These are phyloP conservation scores for Talaromyces proteolyticus DNA, from an alignment of 495 filamentous ascomycete genomes.

Conservation along the genomic window DNA sequence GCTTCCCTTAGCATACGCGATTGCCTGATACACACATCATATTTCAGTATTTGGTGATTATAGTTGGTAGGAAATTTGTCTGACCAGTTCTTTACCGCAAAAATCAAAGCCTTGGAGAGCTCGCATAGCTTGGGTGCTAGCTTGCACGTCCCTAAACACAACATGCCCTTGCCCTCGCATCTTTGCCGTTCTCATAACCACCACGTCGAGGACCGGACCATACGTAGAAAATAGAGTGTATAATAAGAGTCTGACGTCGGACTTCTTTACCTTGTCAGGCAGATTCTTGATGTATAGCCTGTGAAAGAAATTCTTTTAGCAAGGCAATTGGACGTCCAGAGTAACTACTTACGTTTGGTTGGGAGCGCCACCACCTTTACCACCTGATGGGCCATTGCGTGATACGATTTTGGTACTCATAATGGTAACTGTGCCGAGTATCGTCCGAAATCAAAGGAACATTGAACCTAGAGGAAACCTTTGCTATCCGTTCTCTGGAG, in stretches of 20 bases:
- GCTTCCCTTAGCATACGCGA: slow-evolving; percentile 80
- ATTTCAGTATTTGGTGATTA: background rate
- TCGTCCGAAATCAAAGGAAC: too few relatives aligned
- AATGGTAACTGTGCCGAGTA: background rate
- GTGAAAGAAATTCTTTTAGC: slow-evolving; percentile 14
- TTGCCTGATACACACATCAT: slow-evolving; percentile 57
- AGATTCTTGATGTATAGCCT: slow-evolving; percentile 88
- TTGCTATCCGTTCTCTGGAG: too few relatives aligned
- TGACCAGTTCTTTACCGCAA: slow-evolving; percentile 80
- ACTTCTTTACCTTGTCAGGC: slow-evolving; percentile 77
- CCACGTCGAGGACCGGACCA: slow-evolving; percentile 89
- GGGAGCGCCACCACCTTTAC: slow-evolving; percentile 37
- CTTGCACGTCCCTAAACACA: slow-evolving; percentile 79
- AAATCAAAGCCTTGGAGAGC: slow-evolving; percentile 82
- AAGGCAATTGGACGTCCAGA: slow-evolving; percentile 8
- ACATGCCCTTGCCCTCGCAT: slow-evolving; percentile 96
- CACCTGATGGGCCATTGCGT: slow-evolving; percentile 30
- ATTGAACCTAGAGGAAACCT: too few relatives aligned
- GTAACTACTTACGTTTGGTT: slow-evolving; percentile 64
- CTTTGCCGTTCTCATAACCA: slow-evolving; percentile 77
- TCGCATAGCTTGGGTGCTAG: slow-evolving; percentile 85
- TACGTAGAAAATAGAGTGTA: slow-evolving; percentile 94
- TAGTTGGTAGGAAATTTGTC: background rate
- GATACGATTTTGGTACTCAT: slow-evolving; percentile 36
- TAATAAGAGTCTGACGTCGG: slow-evolving; percentile 72